phyloP scores from a whole-genome alignment of 2,329 filamentous ascomycete genomes.

The Sporothrix variecibatus region DNA sequence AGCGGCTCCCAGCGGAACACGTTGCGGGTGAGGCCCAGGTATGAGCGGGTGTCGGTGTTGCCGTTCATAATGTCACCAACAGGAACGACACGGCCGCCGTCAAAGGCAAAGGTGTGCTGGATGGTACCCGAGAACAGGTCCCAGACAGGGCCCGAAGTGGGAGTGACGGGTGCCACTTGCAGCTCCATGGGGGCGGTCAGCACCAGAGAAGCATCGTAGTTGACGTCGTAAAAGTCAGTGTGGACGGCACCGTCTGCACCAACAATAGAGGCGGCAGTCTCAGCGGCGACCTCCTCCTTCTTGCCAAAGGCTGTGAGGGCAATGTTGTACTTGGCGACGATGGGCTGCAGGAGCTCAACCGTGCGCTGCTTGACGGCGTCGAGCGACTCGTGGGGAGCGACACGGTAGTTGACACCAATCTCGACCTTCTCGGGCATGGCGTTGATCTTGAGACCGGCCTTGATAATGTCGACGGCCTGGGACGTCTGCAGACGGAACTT shows the following conservation, averaged over 20 bases:
- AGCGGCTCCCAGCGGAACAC: conserved; percentile 52
- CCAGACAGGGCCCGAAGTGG: conserved; percentile 36
- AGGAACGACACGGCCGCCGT: conserved; percentile 45
- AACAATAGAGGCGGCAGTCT: background rate
- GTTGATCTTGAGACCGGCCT: conserved; percentile 63
- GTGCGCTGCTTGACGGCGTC: conserved; percentile 54
- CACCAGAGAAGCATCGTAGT: conserved; percentile 45
- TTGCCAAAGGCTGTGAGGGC: conserved; percentile 54
- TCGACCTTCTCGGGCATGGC: conserved; percentile 63
- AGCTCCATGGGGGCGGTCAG: conserved; percentile 40
- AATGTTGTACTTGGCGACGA: conserved; percentile 60
- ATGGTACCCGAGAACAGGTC: conserved; percentile 38
- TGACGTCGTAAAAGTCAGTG: conserved; percentile 40
- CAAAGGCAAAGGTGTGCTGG: conserved; percentile 34
- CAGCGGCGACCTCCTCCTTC: background rate
- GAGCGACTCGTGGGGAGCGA: conserved; percentile 57
- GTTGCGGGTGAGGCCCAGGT: conserved; percentile 45
- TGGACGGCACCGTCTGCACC: conserved; percentile 27
- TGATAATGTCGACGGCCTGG: conserved; percentile 61
- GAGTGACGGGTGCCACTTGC: conserved; percentile 42
- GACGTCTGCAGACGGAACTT: conserved; percentile 63
- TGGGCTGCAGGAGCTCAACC: conserved; percentile 47
- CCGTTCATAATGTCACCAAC: conserved; percentile 55
- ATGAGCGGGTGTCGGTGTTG: conserved; percentile 54
- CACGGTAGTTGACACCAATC: conserved; percentile 62